Percentiles rank a stretch among this genome's conserved stretches.
phyloP scores from a whole-genome alignment of 225 moss, liverwort and hornwort species.

The Bryum argenteum region DNA sequence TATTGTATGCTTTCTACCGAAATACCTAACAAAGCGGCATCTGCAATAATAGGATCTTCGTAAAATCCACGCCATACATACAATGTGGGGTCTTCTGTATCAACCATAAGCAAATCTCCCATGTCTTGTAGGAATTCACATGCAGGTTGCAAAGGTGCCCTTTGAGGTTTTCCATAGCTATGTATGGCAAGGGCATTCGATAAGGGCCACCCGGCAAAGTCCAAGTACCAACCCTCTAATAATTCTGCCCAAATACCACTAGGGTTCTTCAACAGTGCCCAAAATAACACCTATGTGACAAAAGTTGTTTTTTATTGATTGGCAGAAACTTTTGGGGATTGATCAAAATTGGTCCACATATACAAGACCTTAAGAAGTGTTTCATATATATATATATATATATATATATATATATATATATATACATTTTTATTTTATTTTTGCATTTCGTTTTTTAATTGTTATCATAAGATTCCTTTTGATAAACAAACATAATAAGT shows the following conservation, averaged over 20 bases:
- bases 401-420: no score
- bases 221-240: conserved; percentile 83
- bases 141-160: conserved; percentile 56
- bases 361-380: no score
- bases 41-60: conserved; percentile 59
- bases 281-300: conserved; percentile 46
- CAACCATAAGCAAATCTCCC: conserved; percentile 56
- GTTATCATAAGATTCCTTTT: no score
- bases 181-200: conserved; percentile 63
- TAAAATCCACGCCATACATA: conserved; percentile 60
- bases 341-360: no score
- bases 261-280: conserved; percentile 72
- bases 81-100: conserved; percentile 41
- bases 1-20: conserved; percentile 69
- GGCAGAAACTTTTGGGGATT: no score
- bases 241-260: conserved; percentile 81
- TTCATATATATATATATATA: no score
- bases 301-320: no score
- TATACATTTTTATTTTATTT: no score
- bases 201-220: conserved; percentile 72
- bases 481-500: no score
- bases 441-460: no score
- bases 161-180: conserved; percentile 67
- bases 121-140: conserved; percentile 69
- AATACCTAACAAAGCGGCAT: conserved; percentile 65